These are phyloP conservation scores for Phytophthora hybrid DNA, from an alignment of 352 stramenopile genomes.

Conservation along the genomic window DNA sequence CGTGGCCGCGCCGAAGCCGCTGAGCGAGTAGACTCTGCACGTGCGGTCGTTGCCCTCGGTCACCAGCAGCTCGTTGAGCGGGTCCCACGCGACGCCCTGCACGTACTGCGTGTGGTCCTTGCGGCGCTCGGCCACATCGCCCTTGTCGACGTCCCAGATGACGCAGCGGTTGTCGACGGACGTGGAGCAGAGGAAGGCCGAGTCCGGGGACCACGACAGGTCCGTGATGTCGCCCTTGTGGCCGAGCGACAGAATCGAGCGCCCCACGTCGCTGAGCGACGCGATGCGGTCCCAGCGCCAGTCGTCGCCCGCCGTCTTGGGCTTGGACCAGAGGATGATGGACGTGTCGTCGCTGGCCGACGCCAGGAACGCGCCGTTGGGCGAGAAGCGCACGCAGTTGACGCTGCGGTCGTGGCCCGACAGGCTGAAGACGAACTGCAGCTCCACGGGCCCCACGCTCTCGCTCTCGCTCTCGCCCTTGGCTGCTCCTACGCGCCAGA, in stretches of 20 bases:
- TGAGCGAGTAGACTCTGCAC: slow-evolving; percentile 92
- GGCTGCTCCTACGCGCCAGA: slow-evolving; percentile 66
- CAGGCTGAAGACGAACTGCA: slow-evolving; percentile 87
- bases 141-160: slow-evolving; percentile 88
- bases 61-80: slow-evolving; percentile 94
- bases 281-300: slow-evolving; percentile 84
- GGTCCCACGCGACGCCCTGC: slow-evolving; percentile 96
- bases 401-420: slow-evolving; percentile 90
- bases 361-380: slow-evolving; percentile 83
- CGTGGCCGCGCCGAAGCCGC: slow-evolving; percentile 65
- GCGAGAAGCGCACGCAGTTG: slow-evolving; percentile 94
- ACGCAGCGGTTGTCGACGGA: slow-evolving; percentile 94
- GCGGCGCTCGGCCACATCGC: slow-evolving; percentile 81
- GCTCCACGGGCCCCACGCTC: slow-evolving; percentile 14
- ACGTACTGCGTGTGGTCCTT: slow-evolving; percentile 97
- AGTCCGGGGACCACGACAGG: slow-evolving; percentile 93
- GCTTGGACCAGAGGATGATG: slow-evolving; percentile 87
- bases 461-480: not conserved
- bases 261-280: slow-evolving; percentile 83
- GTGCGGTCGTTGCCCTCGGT: slow-evolving; percentile 96
- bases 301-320: slow-evolving; percentile 71
- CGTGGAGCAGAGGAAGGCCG: slow-evolving; percentile 89
- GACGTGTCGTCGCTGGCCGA: slow-evolving; percentile 91
- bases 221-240: slow-evolving; percentile 94
- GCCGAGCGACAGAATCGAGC: slow-evolving; percentile 76